Conservation (phyloP, 495 filamentous ascomycete genomes). For the Tuber magnatum region DNA sequence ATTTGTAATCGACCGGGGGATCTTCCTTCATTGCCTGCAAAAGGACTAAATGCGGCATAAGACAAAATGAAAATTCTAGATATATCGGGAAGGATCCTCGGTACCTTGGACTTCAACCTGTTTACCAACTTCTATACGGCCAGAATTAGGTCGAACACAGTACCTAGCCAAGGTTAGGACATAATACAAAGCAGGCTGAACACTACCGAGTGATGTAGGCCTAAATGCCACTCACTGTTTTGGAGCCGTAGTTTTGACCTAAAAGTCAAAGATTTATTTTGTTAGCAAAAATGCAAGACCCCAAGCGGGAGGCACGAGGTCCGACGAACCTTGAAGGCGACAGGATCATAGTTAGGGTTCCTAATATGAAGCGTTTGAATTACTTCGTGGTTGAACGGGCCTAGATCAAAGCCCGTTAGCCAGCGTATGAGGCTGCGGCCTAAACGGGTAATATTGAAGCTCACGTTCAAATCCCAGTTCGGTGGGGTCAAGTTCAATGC, state of each 20-base stretch:
- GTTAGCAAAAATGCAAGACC: conserved; percentile 22
- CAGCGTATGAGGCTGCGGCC: background rate
- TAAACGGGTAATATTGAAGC: conserved; percentile 34
- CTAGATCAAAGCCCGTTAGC: conserved; percentile 46
- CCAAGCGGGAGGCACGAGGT: conserved; percentile 32
- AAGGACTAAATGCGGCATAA: conserved; percentile 55
- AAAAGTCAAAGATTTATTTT: conserved; percentile 6
- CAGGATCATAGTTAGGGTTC: conserved; percentile 68
- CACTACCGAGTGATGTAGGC: background rate
- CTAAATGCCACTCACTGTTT: conserved; percentile 69
- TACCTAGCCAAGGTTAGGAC: conserved; percentile 55
- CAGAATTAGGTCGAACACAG: conserved; percentile 95
- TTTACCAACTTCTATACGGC: conserved; percentile 79
- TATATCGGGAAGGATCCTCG: conserved; percentile 31
- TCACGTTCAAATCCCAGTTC: conserved; percentile 91
- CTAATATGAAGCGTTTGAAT: conserved; percentile 71
- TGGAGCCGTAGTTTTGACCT: conserved; percentile 98
- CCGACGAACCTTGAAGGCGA: conserved; percentile 85
- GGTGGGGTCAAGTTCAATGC: conserved; percentile 79
- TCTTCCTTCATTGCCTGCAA: conserved; percentile 97
- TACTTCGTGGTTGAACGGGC: conserved; percentile 87
- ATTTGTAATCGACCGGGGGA: conserved; percentile 74
- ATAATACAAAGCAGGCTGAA: background rate
- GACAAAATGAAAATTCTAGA: conserved; percentile 18
- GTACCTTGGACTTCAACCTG: conserved; percentile 88